Evolutionary conservation across 2,329 filamentous ascomycete genomes (phyloP), one percentile per base, ranked within the genome.

Genomic region (Chaetomiaceae sp.): DNA sequence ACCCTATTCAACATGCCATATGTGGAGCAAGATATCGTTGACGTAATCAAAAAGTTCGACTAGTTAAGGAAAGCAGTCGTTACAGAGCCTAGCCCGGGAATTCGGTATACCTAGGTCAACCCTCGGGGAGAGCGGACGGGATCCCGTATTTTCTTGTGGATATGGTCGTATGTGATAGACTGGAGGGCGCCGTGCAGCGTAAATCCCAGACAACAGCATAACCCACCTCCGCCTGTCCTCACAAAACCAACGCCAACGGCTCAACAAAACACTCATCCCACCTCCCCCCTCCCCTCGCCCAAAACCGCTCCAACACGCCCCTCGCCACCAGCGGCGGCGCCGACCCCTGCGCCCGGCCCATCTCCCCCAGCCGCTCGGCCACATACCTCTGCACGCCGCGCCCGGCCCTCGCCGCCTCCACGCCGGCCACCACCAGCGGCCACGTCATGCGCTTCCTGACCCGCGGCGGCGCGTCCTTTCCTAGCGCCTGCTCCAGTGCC

Each of bases 361-460:
- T 50, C 50, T 57, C 55, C 2, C 21, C 20, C 33, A 63, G 41
- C 16, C 56, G 48, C 4, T 31, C 21, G 0, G 38, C 25, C 21
- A 65, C 52, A 40, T 58, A 62, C 4, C 21, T 20, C 14, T 58
- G 51, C 21, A 56, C 55, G 3, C 39, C 48, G 0, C 43, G 12
- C 6, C 57, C 52, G 2, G 50, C 50, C 7, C 51, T 40, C 1
- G 53, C 47, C 1, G 59, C 44, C 43, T 58, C 55, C 5, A 63
- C 53, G 1, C 62, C 63, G 0, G 56, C 58, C 8, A 65, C 61
- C 0, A 62, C 42, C 6, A 63, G 50, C 37, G 62, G 58, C 63
- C 63, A 65, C 1, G 60, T 37, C n/a, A 59, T 47, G 6, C 60
- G 39, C 33, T 57, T 59, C 14, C 55, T 50, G 8, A 62, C 48